Evolutionary conservation across 805 yeast species (phyloP).

Genomic region (Priceomyces haplophilus): DNA sequence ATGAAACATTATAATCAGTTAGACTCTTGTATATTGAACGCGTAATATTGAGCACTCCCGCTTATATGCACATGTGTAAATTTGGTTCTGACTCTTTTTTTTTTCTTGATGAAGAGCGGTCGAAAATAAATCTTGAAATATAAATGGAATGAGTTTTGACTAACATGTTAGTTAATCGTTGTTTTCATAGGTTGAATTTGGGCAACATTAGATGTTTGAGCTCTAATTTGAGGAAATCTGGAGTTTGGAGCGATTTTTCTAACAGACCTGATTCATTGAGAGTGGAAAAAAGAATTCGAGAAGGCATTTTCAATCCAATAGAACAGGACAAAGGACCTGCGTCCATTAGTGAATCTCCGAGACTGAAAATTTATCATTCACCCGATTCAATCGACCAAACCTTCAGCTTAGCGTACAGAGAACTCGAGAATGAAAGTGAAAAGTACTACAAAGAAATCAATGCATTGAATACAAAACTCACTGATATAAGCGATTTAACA

Average conservation of each 20-base stretch:
- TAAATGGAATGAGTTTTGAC: too few species aligned
- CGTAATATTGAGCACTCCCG: background rate
- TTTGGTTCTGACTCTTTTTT: background rate
- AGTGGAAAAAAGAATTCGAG: slow-evolving; percentile 18
- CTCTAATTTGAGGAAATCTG: slow-evolving; percentile 5
- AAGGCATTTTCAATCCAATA: slow-evolving; percentile 22
- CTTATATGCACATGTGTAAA: background rate
- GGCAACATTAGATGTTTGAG: slow-evolving; percentile 3
- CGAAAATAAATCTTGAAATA: too few species aligned
- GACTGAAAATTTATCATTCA: slow-evolving; percentile 54
- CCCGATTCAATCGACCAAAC: slow-evolving; percentile 71
- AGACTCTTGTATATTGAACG: background rate
- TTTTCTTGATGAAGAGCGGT: too few species aligned
- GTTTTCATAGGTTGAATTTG: background rate
- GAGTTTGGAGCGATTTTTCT: slow-evolving; percentile 34
- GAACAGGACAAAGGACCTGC: slow-evolving; percentile 47
- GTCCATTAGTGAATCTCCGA: slow-evolving; percentile 42
- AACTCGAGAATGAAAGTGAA: slow-evolving; percentile 51
- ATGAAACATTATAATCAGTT: too few species aligned
- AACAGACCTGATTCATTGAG: slow-evolving; percentile 28
- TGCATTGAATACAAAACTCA: slow-evolving; percentile 26
- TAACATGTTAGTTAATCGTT: background rate
- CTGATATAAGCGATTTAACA: slow-evolving; percentile 15
- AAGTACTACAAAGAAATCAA: slow-evolving; percentile 38
- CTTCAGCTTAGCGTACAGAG: slow-evolving; percentile 63